Base-by-base conservation (phyloP, 2,329 filamentous ascomycete species). In the Talaromyces sp. region DNA sequence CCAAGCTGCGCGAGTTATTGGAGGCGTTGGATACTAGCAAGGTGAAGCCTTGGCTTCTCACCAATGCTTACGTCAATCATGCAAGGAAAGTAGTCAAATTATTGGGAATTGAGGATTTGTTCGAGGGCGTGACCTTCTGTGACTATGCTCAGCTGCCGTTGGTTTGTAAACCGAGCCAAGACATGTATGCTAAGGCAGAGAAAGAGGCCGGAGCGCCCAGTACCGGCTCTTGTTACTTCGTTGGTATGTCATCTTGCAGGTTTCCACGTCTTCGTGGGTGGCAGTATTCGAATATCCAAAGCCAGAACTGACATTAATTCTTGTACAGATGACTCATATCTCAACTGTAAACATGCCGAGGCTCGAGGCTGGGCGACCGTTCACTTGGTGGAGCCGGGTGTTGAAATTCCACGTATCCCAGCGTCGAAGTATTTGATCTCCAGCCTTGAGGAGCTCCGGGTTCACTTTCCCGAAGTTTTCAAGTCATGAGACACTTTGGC, bases 101-200 rank as follows among this genome's bases (percentile, higher is more conserved):
- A 17, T 79, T 99, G 2, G 86, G 83, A 2, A 79, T 99, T 20
- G 91, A 95, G 1, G 90, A 96, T 69, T 76, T 93, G 22, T 99
- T 99, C 68, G 93, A 97, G 58, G 94, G 94, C 7, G 85, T 97
- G 56, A 99, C 94, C 0, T 99, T 86, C 72, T 99, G 95, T 69
- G 90, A 99, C 73, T 99, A 99, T 73, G 81, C 78, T 10, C 75
- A 82, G 14, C 77, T 84, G 37, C 87, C 84, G 5, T 80, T 99
- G 56, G 75, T 95, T 42, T 97, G 94, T 78, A 99, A 99, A 72
- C 94, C 94, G 3, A 82, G 89, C 51, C 80, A 80, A 47, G 85
- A 86, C 47, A 94, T 96, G 88, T 99, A 86, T 69, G 82, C 82
- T 33, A 96, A 94, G 75, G 94, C 90, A 5, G 96, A 97, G 89